Percentiles rank a stretch among this genome's conserved stretches.
These are phyloP conservation scores for Backusella westeae DNA, from an alignment of 192 early-diverging fungal species.

Conservation along the genomic window DNA sequence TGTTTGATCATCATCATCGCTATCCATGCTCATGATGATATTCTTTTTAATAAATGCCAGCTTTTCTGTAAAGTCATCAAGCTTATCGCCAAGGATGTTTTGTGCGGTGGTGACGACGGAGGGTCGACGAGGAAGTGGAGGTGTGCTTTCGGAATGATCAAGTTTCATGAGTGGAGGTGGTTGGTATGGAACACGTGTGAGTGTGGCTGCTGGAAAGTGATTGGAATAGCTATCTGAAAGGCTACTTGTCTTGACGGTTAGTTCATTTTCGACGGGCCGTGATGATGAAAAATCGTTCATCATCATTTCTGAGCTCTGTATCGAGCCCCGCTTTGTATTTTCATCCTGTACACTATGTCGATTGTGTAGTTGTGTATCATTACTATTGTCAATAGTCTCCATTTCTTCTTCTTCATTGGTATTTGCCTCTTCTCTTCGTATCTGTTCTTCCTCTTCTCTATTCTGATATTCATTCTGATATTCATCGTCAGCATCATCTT, in stretches of 20 bases:
- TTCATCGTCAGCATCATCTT: neutral
- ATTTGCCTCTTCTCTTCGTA: neutral
- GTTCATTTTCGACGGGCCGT: neutral
- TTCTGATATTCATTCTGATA: neutral
- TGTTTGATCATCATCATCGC: constrained; percentile 21
- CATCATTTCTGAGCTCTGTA: neutral
- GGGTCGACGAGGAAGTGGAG: neutral
- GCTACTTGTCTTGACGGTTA: neutral
- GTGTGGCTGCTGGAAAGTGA: neutral
- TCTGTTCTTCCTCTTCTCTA: neutral
- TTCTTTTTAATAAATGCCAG: constrained; percentile 38
- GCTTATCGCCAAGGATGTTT: constrained; percentile 28
- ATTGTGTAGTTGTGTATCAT: neutral
- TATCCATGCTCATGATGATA: constrained; percentile 38
- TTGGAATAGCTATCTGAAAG: neutral
- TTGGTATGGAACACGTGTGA: neutral
- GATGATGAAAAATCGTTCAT: neutral
- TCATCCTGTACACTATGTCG: neutral
- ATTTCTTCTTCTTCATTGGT: neutral
- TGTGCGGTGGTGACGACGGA: constrained; percentile 33
- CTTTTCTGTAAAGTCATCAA: constrained; percentile 39
- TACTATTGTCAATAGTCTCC: neutral
- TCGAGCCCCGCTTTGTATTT: neutral
- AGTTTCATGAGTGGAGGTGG: constrained; percentile 6
- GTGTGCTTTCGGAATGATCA: neutral